These are phyloP conservation scores for Colletotrichum tamarilloi DNA, from an alignment of 2,329 filamentous ascomycete species.

Conservation along the genomic window DNA sequence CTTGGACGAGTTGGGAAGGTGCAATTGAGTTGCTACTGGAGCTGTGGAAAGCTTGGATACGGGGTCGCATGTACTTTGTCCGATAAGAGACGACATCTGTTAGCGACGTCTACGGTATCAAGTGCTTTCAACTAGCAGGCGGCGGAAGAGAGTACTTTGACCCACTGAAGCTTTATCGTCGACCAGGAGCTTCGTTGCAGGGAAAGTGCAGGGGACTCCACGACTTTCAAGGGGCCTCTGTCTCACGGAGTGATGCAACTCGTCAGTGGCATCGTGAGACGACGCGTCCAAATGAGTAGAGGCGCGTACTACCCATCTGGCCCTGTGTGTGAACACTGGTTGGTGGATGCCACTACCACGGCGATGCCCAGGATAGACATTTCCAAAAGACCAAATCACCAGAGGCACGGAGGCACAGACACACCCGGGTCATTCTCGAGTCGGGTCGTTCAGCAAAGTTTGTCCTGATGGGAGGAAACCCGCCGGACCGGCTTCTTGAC, in stretches of 20 bases:
- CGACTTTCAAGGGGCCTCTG: not conserved
- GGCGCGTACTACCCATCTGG: not conserved
- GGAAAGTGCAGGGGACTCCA: not conserved
- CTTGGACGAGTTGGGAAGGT: constrained; percentile 29
- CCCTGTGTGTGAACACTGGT: not conserved
- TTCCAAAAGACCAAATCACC: not conserved
- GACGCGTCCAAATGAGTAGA: not conserved
- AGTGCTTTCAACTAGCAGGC: not conserved
- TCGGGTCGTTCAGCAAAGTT: constrained; percentile 1
- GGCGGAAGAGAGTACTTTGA: not conserved
- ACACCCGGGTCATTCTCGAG: not conserved
- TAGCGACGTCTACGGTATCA: not conserved
- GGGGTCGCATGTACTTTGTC: not conserved
- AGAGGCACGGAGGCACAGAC: not conserved
- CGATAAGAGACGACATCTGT: not conserved
- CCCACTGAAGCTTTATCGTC: constrained; percentile 20
- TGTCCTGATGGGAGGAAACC: not conserved
- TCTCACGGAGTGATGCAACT: constrained; percentile 9
- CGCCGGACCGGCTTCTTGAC: not conserved
- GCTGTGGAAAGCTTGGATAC: constrained; percentile 21
- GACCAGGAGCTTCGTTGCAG: constrained; percentile 22
- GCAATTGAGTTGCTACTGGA: constrained; percentile 6
- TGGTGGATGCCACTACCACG: not conserved
- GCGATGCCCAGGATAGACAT: too few species aligned
- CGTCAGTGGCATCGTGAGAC: not conserved